phyloP scores from a whole-genome alignment of 768 basidiomycete genomes.

The Calocera cornea region DNA sequence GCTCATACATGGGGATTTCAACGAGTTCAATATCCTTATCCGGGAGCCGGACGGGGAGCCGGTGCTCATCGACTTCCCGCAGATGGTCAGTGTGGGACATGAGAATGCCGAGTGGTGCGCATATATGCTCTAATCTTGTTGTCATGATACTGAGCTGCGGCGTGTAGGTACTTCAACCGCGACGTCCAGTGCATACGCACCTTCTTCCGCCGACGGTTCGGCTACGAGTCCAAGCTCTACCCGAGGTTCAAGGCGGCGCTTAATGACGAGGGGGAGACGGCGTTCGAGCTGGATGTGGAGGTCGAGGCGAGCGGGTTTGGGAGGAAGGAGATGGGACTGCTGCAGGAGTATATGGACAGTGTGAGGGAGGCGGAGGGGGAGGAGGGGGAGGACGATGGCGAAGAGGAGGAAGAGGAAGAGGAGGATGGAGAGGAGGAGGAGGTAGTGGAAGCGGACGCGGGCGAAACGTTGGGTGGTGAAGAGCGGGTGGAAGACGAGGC shows the following conservation, averaged over 20 bases:
- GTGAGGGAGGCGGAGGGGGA: slow-evolving; percentile 29
- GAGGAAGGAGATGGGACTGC: slow-evolving; percentile 60
- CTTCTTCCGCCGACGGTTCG: slow-evolving; percentile 83
- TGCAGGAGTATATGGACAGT: slow-evolving; percentile 74
- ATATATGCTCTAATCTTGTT: background rate
- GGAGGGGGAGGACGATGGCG: slow-evolving; percentile 13
- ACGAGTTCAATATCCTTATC: slow-evolving; percentile 98
- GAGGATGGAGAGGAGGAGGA: slow-evolving; percentile 21
- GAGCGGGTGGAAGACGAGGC: slow-evolving; percentile 17
- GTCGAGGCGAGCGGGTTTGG: slow-evolving; percentile 92
- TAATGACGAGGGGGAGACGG: slow-evolving; percentile 35
- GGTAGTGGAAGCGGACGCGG: slow-evolving; percentile 30
- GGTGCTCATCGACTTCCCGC: slow-evolving; percentile 94
- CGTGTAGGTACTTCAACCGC: slow-evolving; percentile 86
- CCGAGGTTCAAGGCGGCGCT: slow-evolving; percentile 67
- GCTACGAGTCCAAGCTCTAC: slow-evolving; percentile 80
- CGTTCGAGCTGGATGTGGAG: slow-evolving; percentile 71
- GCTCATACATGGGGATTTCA: slow-evolving; percentile 97
- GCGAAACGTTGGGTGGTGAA: no score
- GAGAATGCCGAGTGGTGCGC: slow-evolving; percentile 89
- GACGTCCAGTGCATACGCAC: slow-evolving; percentile 93
- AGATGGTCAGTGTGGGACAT: slow-evolving; percentile 97
- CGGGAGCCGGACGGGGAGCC: slow-evolving; percentile 60
- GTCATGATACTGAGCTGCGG: background rate
- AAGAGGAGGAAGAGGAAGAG: slow-evolving; percentile 8